Evolutionary conservation across 2,329 filamentous ascomycete genomes (phyloP).

Genomic region (Coniochaeta sp.): DNA sequence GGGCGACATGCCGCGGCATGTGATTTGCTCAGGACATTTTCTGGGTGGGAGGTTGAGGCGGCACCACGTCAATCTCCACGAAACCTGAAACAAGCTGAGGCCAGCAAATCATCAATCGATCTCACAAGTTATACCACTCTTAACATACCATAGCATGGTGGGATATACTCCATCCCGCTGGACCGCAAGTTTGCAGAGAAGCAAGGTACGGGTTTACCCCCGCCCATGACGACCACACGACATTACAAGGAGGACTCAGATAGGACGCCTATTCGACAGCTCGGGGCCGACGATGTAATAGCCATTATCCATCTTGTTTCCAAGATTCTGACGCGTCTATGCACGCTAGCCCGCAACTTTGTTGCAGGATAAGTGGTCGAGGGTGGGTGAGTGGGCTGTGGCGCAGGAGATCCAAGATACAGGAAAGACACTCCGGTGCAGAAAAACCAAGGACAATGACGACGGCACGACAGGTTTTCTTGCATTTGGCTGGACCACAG

Average conservation of each 20-base stretch:
- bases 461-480: not conserved
- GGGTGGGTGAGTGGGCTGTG: not conserved
- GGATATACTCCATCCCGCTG: not conserved
- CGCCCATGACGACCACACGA: not conserved
- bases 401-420: not conserved
- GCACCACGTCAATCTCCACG: not conserved
- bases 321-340: not conserved
- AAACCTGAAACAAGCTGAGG: conserved; percentile 1
- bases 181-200: not conserved
- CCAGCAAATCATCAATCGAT: not conserved
- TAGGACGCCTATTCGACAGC: not conserved
- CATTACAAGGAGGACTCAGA: not conserved
- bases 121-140: not conserved
- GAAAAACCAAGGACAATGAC: not conserved
- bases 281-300: not conserved
- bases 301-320: not conserved
- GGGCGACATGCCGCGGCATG: not conserved
- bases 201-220: not conserved
- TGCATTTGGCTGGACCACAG: not conserved
- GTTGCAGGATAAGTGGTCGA: too few species aligned
- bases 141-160: not conserved
- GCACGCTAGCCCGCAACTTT: not conserved
- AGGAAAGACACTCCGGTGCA: not conserved
- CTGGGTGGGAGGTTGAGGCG: not conserved
- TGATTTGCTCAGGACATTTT: not conserved